Conservation (phyloP, 192 early-diverging fungal genomes). For the Gigaspora rosea region DNA sequence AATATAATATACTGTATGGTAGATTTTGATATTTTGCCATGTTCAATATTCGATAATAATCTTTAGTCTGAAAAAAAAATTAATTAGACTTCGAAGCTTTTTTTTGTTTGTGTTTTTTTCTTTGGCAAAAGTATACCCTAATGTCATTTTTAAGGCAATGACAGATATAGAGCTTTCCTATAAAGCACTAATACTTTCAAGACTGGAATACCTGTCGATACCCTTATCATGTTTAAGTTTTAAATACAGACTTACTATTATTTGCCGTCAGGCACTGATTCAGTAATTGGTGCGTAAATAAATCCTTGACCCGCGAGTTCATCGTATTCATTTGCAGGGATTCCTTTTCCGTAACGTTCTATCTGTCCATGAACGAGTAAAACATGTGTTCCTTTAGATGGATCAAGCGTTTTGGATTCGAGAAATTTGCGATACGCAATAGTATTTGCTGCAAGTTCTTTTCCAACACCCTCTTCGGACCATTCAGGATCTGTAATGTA, state of each 20-base stretch:
- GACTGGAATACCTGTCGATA: too few species aligned
- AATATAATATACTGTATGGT: too few species aligned
- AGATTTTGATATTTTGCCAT: too few species aligned
- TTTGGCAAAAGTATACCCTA: too few species aligned
- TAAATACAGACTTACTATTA: neutral
- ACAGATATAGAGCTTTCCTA: neutral
- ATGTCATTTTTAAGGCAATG: too few species aligned
- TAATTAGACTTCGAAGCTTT: too few species aligned
- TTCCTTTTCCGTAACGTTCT: neutral
- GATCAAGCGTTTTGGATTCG: neutral
- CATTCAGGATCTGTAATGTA: slow-evolving; percentile 1
- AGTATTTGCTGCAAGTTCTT: neutral
- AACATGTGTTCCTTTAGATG: slow-evolving; percentile 1
- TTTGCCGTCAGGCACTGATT: neutral
- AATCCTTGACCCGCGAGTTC: neutral
- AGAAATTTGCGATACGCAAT: neutral
- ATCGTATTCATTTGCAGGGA: neutral
- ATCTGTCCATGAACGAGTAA: slow-evolving; percentile 13
- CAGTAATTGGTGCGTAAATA: neutral
- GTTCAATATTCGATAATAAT: too few species aligned
- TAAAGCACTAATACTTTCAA: too few species aligned
- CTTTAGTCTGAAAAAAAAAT: too few species aligned
- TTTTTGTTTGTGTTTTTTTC: too few species aligned
- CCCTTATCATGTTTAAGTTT: neutral
- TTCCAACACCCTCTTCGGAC: neutral